Percentiles rank a stretch among this genome's conserved stretches.
phyloP scores from a whole-genome alignment of 192 early-diverging fungal genomes.

The Paraglomus occultum region DNA sequence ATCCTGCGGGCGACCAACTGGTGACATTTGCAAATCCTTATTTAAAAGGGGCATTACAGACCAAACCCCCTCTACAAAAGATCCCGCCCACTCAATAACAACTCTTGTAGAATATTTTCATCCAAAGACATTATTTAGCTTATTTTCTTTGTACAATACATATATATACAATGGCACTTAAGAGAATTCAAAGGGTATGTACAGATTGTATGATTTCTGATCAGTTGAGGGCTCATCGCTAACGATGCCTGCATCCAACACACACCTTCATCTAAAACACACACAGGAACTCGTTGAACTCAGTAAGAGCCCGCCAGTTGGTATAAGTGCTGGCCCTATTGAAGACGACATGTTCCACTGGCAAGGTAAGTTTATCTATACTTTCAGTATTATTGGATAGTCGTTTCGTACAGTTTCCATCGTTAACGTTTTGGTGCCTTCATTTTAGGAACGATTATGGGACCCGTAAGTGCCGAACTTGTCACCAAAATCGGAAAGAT shows the following conservation, averaged over 20 bases:
- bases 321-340: constrained; percentile 52
- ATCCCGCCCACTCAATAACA: too few species aligned
- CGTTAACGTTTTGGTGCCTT: constrained; percentile 1
- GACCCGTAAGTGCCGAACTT: constrained; percentile 50
- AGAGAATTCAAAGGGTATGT: constrained; percentile 24
- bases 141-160: too few species aligned
- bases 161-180: constrained; percentile 22
- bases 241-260: neutral
- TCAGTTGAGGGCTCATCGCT: too few species aligned
- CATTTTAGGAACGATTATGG: constrained; percentile 43
- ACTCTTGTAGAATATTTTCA: too few species aligned
- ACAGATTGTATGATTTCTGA: neutral
- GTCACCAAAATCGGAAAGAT: neutral
- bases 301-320: constrained; percentile 55
- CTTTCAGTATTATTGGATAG: neutral
- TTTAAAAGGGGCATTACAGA: too few species aligned
- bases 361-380: constrained; percentile 46
- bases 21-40: too few species aligned
- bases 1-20: too few species aligned
- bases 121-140: too few species aligned
- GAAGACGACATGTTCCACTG: constrained; percentile 67
- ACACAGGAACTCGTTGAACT: constrained; percentile 66
- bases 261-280: neutral
- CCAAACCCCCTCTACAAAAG: too few species aligned
- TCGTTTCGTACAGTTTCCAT: neutral